Conservation (phyloP, 2,329 filamentous ascomycete genomes). For the Calonectria hongkongensis region DNA sequence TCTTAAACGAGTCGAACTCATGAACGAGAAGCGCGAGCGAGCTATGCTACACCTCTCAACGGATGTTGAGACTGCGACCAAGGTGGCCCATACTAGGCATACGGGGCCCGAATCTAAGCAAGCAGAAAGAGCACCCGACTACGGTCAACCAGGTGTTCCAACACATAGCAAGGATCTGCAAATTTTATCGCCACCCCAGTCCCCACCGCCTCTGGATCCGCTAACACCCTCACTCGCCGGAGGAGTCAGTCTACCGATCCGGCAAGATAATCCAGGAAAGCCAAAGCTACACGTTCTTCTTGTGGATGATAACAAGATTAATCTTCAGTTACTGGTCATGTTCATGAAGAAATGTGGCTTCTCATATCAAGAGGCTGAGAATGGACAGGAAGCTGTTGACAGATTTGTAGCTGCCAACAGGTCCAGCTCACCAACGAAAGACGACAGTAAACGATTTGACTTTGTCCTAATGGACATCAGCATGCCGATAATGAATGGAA, state of each 20-base stretch:
- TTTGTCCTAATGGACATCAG: slow-evolving; percentile 69
- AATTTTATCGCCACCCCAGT: not conserved
- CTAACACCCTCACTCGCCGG: slow-evolving; percentile 11
- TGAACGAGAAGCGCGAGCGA: not conserved
- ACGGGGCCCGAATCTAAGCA: not conserved
- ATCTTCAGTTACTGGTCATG: slow-evolving; percentile 64
- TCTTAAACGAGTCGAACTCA: slow-evolving; percentile 33
- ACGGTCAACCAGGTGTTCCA: not conserved
- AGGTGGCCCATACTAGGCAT: not conserved
- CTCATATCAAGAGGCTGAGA: slow-evolving; percentile 63
- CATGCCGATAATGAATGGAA: slow-evolving; percentile 74
- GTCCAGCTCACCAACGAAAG: not conserved
- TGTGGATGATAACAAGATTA: slow-evolving; percentile 66
- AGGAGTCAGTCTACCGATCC: not conserved
- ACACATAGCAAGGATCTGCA: not conserved
- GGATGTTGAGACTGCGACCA: not conserved
- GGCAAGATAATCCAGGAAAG: not conserved
- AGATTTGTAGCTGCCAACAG: slow-evolving; percentile 59
- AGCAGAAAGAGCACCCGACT: no score
- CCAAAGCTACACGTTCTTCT: slow-evolving; percentile 56
- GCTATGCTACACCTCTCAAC: not conserved
- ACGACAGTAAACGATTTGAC: slow-evolving; percentile 53
- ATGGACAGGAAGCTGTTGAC: slow-evolving; percentile 69
- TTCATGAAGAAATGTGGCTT: slow-evolving; percentile 65
- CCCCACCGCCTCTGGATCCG: slow-evolving; percentile 31